These are phyloP conservation scores for Tetrapisispora pingtungensis DNA, from an alignment of 805 yeast species.

Conservation along the genomic window DNA sequence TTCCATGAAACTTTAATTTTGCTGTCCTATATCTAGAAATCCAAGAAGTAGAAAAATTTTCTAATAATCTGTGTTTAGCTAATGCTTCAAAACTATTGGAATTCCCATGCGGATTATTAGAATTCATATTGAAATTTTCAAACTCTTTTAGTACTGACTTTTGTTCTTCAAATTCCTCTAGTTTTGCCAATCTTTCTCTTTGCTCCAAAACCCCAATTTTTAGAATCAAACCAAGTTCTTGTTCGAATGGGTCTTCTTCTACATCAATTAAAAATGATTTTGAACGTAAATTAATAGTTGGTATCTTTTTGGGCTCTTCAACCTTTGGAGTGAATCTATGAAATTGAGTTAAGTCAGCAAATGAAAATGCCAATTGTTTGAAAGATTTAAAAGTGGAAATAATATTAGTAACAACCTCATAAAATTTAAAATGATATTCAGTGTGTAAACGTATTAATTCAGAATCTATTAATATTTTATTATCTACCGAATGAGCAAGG, in stretches of 20 bases:
- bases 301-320: slow-evolving; percentile 28
- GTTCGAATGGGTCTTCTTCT: slow-evolving; percentile 60
- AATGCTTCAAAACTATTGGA: slow-evolving; percentile 3
- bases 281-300: slow-evolving; percentile 35
- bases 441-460: slow-evolving; percentile 21
- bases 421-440: slow-evolving; percentile 32
- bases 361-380: slow-evolving; percentile 37
- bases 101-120: no score
- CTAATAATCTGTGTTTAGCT: slow-evolving; percentile 14
- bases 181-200: slow-evolving; percentile 36
- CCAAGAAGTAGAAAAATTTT: slow-evolving; percentile 36
- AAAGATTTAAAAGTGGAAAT: slow-evolving; percentile 40
- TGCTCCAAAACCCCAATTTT: slow-evolving; percentile 54
- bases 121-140: not conserved
- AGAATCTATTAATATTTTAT: slow-evolving; percentile 8
- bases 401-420: slow-evolving; percentile 42
- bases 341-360: slow-evolving; percentile 27
- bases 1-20: slow-evolving; percentile 21
- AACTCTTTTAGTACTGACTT: not conserved
- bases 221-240: slow-evolving; percentile 45
- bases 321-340: slow-evolving; percentile 18
- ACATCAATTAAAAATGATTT: slow-evolving; percentile 37
- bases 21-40: slow-evolving; percentile 28
- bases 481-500: not conserved
- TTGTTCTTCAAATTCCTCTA: slow-evolving; percentile 20